These are phyloP conservation scores for Aspergillus thermomutatus DNA, from an alignment of 2,329 filamentous ascomycete genomes.

Conservation along the genomic window DNA sequence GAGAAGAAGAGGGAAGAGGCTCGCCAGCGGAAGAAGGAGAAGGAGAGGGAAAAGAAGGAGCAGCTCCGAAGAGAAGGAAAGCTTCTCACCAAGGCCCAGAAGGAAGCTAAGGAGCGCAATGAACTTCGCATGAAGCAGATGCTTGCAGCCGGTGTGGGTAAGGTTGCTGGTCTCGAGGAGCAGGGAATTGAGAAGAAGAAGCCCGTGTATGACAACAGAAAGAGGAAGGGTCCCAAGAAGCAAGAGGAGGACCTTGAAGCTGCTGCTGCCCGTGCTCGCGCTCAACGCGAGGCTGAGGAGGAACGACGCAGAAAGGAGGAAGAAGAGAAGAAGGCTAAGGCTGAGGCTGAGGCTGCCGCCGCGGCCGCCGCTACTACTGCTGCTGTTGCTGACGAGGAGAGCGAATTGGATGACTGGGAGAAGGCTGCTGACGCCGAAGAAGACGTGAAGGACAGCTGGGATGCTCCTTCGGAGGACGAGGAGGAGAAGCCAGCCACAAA, in stretches of 20 bases:
- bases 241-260: constrained; percentile 54
- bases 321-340: constrained; percentile 71
- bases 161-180: constrained; percentile 44
- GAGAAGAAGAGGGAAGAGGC: constrained; percentile 46
- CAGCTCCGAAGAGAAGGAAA: constrained; percentile 49
- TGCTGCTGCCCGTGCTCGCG: constrained; percentile 45
- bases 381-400: constrained; percentile 48
- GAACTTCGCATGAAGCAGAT: constrained; percentile 49
- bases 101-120: constrained; percentile 45
- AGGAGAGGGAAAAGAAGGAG: constrained; percentile 50
- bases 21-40: constrained; percentile 47
- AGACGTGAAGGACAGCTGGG: constrained; percentile 91
- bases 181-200: constrained; percentile 68
- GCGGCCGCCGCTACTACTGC: constrained; percentile 57
- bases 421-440: constrained; percentile 70
- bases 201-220: constrained; percentile 67
- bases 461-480: constrained; percentile 60
- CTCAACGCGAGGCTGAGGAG: constrained; percentile 49
- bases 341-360: constrained; percentile 66
- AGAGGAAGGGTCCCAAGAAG: constrained; percentile 70
- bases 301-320: constrained; percentile 65
- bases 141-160: constrained; percentile 44
- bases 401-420: constrained; percentile 77
- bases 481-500: constrained; percentile 51
- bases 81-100: constrained; percentile 48